Evolutionary conservation across 2,329 filamentous ascomycete genomes (phyloP).

Genomic region (Thielaviopsis ethacetica): DNA sequence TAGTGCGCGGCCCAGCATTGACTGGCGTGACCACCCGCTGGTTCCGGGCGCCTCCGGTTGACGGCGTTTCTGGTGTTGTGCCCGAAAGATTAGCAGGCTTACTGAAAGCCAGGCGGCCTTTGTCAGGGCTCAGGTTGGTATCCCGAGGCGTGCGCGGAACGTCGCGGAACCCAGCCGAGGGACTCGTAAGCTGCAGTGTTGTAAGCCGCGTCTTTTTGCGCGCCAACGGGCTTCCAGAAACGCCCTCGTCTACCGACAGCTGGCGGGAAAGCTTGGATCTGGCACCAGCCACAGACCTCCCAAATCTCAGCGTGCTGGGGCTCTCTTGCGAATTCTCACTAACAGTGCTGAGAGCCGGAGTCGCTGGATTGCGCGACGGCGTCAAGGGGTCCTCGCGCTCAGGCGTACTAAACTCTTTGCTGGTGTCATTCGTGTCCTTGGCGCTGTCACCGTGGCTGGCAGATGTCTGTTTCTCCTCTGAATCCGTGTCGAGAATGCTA

Average conservation of each 20-base stretch:
- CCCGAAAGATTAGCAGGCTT: conserved; percentile 24
- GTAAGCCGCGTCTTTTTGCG: conserved; percentile 8
- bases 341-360: conserved; percentile 24
- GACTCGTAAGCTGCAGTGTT: conserved; percentile 7
- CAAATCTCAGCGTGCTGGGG: conserved; percentile 30
- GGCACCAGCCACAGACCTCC: conserved; percentile 26
- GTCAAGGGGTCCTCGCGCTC: conserved; percentile 69
- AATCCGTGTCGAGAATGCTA: conserved; percentile 70
- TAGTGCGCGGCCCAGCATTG: conserved; percentile 45
- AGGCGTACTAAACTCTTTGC: not conserved
- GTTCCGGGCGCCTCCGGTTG: conserved; percentile 30
- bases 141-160: conserved; percentile 67
- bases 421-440: conserved; percentile 3
- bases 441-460: conserved; percentile 8
- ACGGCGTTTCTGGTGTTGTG: conserved; percentile 62
- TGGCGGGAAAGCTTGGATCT: conserved; percentile 16
- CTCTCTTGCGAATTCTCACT: conserved; percentile 27
- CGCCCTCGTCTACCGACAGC: conserved; percentile 15
- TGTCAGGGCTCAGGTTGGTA: conserved; percentile 56
- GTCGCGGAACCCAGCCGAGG: conserved; percentile 5
- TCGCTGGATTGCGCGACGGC: conserved; percentile 57
- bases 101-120: conserved; percentile 70
- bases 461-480: conserved; percentile 45
- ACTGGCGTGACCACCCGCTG: conserved; percentile 46
- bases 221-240: conserved; percentile 3